phyloP scores from a whole-genome alignment of 352 stramenopile species.

The Phytopythium sindhum region DNA sequence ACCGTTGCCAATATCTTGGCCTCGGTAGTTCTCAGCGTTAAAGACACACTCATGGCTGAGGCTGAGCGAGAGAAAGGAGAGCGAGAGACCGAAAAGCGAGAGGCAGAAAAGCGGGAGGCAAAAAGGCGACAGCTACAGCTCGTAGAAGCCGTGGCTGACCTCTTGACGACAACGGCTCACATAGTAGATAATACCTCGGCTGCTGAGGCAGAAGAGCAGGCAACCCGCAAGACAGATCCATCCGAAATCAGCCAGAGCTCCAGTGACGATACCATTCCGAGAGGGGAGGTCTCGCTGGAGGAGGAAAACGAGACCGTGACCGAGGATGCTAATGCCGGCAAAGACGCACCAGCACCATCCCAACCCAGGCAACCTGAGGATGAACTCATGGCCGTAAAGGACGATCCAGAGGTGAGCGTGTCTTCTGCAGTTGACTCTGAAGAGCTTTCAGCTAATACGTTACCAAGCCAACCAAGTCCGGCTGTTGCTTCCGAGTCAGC shows the following conservation, averaged over 20 bases:
- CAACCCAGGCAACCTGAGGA: background rate
- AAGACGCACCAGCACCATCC: background rate
- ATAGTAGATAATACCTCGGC: background rate
- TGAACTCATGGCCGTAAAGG: background rate
- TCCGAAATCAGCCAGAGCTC: background rate
- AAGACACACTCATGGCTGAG: constrained; percentile 2
- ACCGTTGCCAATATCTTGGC: background rate
- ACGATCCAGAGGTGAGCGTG: background rate
- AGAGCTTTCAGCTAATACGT: background rate
- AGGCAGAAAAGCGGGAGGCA: background rate
- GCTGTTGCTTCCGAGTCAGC: background rate
- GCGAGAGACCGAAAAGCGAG: background rate
- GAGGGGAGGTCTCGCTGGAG: background rate
- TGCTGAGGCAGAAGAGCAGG: background rate
- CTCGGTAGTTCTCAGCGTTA: background rate
- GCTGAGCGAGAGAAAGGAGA: background rate
- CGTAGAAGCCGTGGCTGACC: background rate
- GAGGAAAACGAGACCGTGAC: background rate
- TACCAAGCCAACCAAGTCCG: background rate
- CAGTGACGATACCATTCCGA: background rate
- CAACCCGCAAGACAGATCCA: background rate
- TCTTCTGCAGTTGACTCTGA: background rate
- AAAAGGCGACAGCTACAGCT: background rate
- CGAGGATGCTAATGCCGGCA: background rate
- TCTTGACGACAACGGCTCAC: background rate